These are phyloP conservation scores for Naematelia aurantialba DNA, from an alignment of 768 basidiomycete genomes.

Conservation along the genomic window DNA sequence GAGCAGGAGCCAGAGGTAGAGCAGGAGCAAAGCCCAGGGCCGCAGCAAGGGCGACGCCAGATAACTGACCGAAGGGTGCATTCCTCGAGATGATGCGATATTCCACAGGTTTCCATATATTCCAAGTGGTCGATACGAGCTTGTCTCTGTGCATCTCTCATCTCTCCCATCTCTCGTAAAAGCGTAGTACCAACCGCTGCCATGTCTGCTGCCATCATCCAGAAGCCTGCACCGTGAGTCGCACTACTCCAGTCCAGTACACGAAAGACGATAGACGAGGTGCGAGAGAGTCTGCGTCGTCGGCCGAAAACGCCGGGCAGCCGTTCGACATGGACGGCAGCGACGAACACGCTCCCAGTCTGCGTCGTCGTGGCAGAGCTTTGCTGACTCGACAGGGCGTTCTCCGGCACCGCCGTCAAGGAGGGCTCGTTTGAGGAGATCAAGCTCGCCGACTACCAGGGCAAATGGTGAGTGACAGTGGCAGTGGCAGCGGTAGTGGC, in stretches of 20 bases:
- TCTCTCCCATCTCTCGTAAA: background rate
- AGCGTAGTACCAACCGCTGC: background rate
- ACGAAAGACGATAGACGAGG: background rate
- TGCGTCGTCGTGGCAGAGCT: background rate
- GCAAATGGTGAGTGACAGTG: slow-evolving; percentile 73
- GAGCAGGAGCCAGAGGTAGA: too few relatives aligned
- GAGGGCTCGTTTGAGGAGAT: slow-evolving; percentile 74
- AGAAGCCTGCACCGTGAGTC: slow-evolving; percentile 70
- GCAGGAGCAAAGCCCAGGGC: too few relatives aligned
- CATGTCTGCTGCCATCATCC: slow-evolving; percentile 55
- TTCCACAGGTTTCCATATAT: background rate
- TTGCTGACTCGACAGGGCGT: slow-evolving; percentile 10
- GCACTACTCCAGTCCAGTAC: background rate
- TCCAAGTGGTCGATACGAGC: too few relatives aligned
- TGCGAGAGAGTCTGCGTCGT: background rate
- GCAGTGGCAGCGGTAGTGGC: too few relatives aligned
- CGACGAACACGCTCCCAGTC: background rate
- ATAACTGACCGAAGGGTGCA: too few relatives aligned
- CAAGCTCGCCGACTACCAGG: slow-evolving; percentile 67
- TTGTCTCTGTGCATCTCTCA: background rate
- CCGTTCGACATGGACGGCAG: too few relatives aligned
- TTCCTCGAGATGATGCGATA: too few relatives aligned
- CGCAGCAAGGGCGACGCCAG: too few relatives aligned
- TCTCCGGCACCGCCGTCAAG: slow-evolving; percentile 60
- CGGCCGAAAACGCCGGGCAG: background rate